Conservation (phyloP, 2,329 filamentous ascomycete genomes). For the Sarocladium brachiariae region DNA sequence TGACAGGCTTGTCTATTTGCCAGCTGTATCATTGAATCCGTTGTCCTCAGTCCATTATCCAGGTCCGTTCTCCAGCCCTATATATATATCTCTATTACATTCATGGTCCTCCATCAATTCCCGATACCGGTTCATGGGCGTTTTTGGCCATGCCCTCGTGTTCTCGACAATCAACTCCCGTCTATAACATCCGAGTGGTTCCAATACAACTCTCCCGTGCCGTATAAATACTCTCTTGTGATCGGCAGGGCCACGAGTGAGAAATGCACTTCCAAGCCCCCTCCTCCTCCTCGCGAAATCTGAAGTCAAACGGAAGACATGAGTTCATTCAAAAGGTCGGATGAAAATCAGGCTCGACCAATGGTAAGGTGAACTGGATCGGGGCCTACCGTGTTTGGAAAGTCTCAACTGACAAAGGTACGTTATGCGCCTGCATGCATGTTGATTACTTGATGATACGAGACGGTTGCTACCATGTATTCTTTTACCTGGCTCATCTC, state of each 20-base stretch:
- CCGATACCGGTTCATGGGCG: background rate
- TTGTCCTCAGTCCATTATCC: no score
- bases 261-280: background rate
- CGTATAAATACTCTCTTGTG: background rate
- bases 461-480: background rate
- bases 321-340: slow-evolving; percentile 2
- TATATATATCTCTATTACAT: background rate
- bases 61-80: background rate
- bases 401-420: background rate
- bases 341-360: background rate
- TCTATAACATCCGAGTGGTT: background rate
- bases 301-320: background rate
- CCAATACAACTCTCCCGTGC: background rate
- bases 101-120: background rate
- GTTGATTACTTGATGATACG: slow-evolving; percentile 5
- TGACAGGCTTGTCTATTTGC: background rate
- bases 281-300: background rate
- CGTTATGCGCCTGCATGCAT: slow-evolving; percentile 1
- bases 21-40: no score
- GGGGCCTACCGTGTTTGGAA: background rate
- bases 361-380: background rate
- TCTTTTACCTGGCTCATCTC: background rate
- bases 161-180: slow-evolving; percentile 1
- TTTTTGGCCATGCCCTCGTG: background rate
- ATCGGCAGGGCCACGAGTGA: slow-evolving; percentile 4